Evolutionary conservation across 75 land plant species (phyloP).

Genomic region (Larix kaempferi): DNA sequence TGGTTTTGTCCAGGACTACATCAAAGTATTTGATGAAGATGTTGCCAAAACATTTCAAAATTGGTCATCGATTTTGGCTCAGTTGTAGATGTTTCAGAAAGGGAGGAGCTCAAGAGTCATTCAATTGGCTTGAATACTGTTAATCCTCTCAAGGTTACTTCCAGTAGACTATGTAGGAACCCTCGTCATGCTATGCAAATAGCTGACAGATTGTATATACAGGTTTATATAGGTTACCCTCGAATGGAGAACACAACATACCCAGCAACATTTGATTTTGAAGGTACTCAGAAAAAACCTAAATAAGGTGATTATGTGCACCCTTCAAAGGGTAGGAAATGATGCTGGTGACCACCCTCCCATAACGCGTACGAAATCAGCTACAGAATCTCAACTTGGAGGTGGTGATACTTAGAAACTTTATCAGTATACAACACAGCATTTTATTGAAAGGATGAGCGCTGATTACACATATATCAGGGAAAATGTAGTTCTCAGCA

Average conservation of each 20-base stretch:
- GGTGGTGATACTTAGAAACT: conserved; percentile 86
- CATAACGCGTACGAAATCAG: conserved; percentile 84
- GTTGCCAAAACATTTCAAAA: conserved; percentile 80
- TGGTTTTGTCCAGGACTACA: too few species aligned
- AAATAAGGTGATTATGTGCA: conserved; percentile 72
- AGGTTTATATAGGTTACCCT: too few species aligned
- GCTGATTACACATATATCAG: conserved; percentile 91
- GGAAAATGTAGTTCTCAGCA: conserved; percentile 67
- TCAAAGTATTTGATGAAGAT: too few species aligned
- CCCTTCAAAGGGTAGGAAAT: conserved; percentile 67
- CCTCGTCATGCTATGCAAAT: too few species aligned
- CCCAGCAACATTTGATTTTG: conserved; percentile 88
- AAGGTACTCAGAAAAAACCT: conserved; percentile 64
- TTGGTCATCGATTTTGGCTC: conserved; percentile 53
- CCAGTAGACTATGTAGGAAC: too few species aligned
- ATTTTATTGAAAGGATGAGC: conserved; percentile 83
- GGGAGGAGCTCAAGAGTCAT: conserved; percentile 78
- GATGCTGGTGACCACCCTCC: conserved; percentile 99
- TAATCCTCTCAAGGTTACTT: conserved; percentile 95
- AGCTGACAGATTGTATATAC: too few species aligned
- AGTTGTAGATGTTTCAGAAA: conserved; percentile 58
- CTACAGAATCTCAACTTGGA: conserved; percentile 78
- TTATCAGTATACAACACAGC: conserved; percentile 86
- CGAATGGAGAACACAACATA: conserved; percentile 97
- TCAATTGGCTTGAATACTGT: conserved; percentile 94